phyloP scores from a whole-genome alignment of 2,329 filamentous ascomycete species.

The Aspergillus carbonarius region DNA sequence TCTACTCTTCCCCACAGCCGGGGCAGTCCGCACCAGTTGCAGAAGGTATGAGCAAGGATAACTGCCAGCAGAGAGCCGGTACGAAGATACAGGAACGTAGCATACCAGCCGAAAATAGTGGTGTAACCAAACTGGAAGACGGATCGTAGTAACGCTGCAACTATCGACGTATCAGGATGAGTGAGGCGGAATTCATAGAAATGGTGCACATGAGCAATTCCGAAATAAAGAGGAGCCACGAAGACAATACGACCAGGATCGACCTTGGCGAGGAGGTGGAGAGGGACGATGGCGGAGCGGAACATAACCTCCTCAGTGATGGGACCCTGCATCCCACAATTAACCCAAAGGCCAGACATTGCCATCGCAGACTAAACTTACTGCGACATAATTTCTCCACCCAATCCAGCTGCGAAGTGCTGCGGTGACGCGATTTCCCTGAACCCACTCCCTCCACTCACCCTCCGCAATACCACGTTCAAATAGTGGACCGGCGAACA shows the following conservation, averaged over 20 bases:
- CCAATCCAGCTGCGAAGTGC: conserved; percentile 71
- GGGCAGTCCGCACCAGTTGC: conserved; percentile 88
- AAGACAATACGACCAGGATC: conserved; percentile 65
- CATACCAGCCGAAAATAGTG: conserved; percentile 89
- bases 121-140: conserved; percentile 87
- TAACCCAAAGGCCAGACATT: conserved; percentile 14
- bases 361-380: conserved; percentile 47
- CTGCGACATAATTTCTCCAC: conserved; percentile 84
- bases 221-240: conserved; percentile 83
- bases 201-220: conserved; percentile 90
- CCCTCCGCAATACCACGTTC: conserved; percentile 73
- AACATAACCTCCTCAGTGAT: conserved; percentile 93
- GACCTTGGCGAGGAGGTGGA: conserved; percentile 71
- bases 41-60: conserved; percentile 79
- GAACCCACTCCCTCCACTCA: conserved; percentile 65
- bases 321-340: conserved; percentile 60
- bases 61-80: conserved; percentile 78
- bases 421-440: conserved; percentile 56
- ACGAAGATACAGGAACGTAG: conserved; percentile 81
- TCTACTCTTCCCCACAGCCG: conserved; percentile 78
- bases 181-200: conserved; percentile 90
- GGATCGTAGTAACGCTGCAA: conserved; percentile 67
- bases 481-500: conserved; percentile 84
- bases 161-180: conserved; percentile 66
- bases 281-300: conserved; percentile 78